Evolutionary conservation across 148 eudicot species (phyloP), one percentile per base, ranked within the genome.

Genomic region (Rhododendron henanense): DNA sequence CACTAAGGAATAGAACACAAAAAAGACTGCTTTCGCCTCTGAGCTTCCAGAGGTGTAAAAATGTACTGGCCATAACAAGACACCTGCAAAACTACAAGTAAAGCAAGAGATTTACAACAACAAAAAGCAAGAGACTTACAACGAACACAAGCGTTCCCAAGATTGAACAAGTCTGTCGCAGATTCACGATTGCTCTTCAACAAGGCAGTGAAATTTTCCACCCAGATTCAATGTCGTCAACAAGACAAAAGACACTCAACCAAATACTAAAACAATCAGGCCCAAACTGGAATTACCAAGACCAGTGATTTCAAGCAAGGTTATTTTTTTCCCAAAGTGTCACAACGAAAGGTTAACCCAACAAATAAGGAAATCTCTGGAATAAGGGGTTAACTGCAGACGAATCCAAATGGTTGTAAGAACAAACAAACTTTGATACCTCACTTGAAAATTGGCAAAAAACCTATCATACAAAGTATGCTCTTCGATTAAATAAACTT

Each of bases 401-500:
- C 14, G 5, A 86, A 74, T 18, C 51, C 47, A 10, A 73, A 41
- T 41, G 48, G 85, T 74, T 53, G 75, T 47, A 78, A 16, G 6
- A 48, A 76, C 14, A 78, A 63, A 77, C 79, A 4, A 79, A 85
- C 28, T 73, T 81, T 41, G 81, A 82, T 82, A 55, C 81, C 91
- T 86, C 86, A 84, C 88, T 84, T 71, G 80, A 82, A 85, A 88
- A 84, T 84, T 87, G 50, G 53, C 25, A 85, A 85, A 79, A 81
- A 55, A 88, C 79, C 19, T 85, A 89, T 83, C 77, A 78, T 86
- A 91, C 91, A 91, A 21, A 75, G 85, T 77, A 71, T 71, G 28
- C 65, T 55, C 85, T 71, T 76, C 28, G 39, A 81, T 95, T 96
- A 96, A 86, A 97, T 97, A 88, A 93, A 95, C 91, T 92, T 97